Conservation (phyloP, 176 grass and related monocot genomes). For the Oryza australiensis region DNA sequence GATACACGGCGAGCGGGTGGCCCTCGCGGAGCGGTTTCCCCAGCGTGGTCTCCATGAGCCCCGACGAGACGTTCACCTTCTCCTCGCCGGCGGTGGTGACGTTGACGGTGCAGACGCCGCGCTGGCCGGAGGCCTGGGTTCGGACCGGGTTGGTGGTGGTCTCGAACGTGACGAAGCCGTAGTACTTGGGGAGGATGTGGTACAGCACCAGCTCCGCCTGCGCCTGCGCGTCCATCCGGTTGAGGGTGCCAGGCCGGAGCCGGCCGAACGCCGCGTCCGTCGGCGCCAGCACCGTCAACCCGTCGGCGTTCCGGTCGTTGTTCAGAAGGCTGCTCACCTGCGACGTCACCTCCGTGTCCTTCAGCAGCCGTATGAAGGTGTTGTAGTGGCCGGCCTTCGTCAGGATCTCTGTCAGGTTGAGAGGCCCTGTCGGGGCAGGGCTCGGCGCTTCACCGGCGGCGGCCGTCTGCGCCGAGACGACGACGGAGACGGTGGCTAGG, state of each 20-base stretch:
- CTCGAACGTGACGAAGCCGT: constrained; percentile 48
- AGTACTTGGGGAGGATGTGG: constrained; percentile 56
- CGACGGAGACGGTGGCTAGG: neutral
- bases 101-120: constrained; percentile 47
- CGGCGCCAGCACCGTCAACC: constrained; percentile 46
- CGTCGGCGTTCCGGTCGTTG: constrained; percentile 34
- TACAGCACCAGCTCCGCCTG: constrained; percentile 56
- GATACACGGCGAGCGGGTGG: constrained; percentile 49
- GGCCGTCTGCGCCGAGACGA: neutral
- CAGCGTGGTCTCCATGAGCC: constrained; percentile 33
- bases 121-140: constrained; percentile 44
- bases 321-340: constrained; percentile 44
- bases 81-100: constrained; percentile 33
- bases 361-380: constrained; percentile 54
- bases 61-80: constrained; percentile 42
- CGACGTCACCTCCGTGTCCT: constrained; percentile 54
- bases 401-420: constrained; percentile 50
- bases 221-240: constrained; percentile 44
- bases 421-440: constrained; percentile 22
- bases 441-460: constrained; percentile 3
- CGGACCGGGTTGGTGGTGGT: constrained; percentile 53
- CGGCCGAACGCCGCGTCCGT: constrained; percentile 44
- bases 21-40: constrained; percentile 28
- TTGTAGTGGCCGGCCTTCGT: constrained; percentile 42
- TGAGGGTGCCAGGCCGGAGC: constrained; percentile 46